Evolutionary conservation across 768 basidiomycete genomes (phyloP), one percentile per base, ranked within the genome.

Genomic region (Chalciporus sphaerocephalus): DNA sequence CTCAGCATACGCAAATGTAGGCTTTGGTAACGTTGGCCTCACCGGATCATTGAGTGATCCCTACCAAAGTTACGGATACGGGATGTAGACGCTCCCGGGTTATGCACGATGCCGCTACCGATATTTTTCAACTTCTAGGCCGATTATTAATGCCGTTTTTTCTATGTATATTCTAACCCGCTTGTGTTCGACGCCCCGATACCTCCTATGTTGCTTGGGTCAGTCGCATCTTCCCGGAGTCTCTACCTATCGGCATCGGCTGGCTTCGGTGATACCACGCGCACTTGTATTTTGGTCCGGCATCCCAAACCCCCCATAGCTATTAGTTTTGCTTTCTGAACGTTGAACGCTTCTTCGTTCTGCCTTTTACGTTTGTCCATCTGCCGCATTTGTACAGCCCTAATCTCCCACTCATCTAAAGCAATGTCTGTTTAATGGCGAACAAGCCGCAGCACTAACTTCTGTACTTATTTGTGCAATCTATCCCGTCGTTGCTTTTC

Each of bases 51-150:
- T 84, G 58, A 79, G 73, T 57, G 87, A 89, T 66, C 85, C 84
- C 25, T 91, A 91, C 72, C 85, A 86, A 70, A 70, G 72, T 52
- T 91, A 84, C 58, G 83, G 81, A 47, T 91, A 91, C 58, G 81
- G 85, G 61, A 87, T 89, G 85, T 90, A 76, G 81, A 68, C 42
- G 24, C 39, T 24, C 46, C 35, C 28, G 30, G 8, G 27, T 37
- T 15, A 30, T 36, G 41, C 56, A 53, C 30, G 56, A 68, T 68
- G 71, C 69, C 63, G 15, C 25, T 33, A 21, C 47, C 52, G 42
- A 44, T 30, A 9, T 24, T 39, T 41, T 37, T 45, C 53, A 37
- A 52, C 50, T 38, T 44, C 48, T 45, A 36, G 54, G 44, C 40
- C 59, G 42, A 46, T 65, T 59, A 20, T 54, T 65, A 66, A 66